Conservation (phyloP, 768 basidiomycete species). For the Daedaleopsis sinensis region DNA sequence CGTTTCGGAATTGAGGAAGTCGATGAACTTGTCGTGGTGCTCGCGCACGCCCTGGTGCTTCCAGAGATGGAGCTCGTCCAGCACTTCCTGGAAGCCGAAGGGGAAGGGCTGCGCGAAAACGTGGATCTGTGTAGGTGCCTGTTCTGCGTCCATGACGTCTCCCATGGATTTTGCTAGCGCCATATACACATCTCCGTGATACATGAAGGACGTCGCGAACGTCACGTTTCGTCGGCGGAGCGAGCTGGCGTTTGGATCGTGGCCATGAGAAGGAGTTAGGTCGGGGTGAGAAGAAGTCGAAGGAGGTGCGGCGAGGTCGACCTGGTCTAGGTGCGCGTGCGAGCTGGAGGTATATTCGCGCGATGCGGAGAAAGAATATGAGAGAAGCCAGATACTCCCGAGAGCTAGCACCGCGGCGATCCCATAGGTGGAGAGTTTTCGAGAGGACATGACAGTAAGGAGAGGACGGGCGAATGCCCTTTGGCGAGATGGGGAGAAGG, state of each 20-base stretch:
- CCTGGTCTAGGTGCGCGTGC: not conserved
- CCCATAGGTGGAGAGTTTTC: not conserved
- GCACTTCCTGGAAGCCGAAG: constrained; percentile 36
- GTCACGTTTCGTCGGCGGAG: constrained; percentile 29
- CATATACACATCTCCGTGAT: constrained; percentile 43
- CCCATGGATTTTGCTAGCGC: constrained; percentile 36
- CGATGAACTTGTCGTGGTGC: constrained; percentile 30
- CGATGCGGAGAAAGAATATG: not conserved
- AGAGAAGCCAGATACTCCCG: constrained; percentile 5
- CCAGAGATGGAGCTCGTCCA: constrained; percentile 34
- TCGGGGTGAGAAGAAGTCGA: not conserved
- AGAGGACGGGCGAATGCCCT: not conserved
- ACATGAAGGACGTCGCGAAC: constrained; percentile 36
- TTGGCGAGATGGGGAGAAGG: not conserved
- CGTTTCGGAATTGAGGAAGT: constrained; percentile 24
- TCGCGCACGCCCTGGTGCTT: constrained; percentile 29
- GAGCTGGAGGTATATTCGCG: constrained; percentile 1
- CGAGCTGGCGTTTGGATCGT: not conserved
- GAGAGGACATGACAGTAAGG: not conserved
- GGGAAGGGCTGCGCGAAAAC: constrained; percentile 37
- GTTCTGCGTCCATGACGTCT: constrained; percentile 11
- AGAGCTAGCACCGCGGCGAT: constrained; percentile 1
- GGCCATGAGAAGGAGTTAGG: not conserved
- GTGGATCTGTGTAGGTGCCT: constrained; percentile 11
- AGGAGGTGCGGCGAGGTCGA: not conserved